These are phyloP conservation scores for Wickerhamomyces xylosicus DNA, from an alignment of 805 yeast genomes.

Conservation along the genomic window DNA sequence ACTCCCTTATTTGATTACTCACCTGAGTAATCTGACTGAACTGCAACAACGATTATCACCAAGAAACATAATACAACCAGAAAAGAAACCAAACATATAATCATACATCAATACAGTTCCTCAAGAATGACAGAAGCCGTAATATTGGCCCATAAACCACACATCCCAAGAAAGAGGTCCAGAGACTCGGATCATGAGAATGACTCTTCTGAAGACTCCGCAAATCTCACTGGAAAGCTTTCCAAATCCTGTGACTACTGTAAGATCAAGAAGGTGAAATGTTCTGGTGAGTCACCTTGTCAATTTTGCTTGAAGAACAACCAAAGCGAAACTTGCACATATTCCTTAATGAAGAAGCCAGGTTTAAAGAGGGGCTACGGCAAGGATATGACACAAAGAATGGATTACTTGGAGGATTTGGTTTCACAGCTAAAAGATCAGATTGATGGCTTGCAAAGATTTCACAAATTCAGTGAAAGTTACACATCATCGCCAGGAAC, in stretches of 20 bases:
- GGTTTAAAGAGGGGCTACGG: conserved; percentile 18
- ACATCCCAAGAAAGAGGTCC: background rate
- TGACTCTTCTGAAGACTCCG: background rate
- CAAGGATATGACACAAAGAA: conserved; percentile 12
- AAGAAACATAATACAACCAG: too few species aligned
- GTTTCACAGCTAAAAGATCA: conserved; percentile 6
- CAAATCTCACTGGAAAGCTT: conserved; percentile 2
- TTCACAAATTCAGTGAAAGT: background rate
- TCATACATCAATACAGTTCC: too few species aligned
- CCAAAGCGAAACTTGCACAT: conserved; percentile 5
- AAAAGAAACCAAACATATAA: too few species aligned
- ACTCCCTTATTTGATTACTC: too few species aligned
- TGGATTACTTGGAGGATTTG: conserved; percentile 12
- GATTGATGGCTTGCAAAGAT: background rate
- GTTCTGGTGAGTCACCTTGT: conserved; percentile 16
- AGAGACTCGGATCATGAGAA: background rate
- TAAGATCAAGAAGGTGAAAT: conserved; percentile 15
- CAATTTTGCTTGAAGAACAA: conserved; percentile 11
- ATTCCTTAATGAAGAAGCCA: conserved; percentile 14
- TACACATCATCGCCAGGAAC: too few species aligned
- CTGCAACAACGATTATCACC: too few species aligned
- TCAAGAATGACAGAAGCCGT: background rate
- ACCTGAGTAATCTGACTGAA: too few species aligned
- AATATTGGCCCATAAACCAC: background rate
- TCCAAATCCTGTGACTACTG: conserved; percentile 16